phyloP scores from a whole-genome alignment of 805 yeast genomes.

The Hemisphaericaspora nanyangensis region DNA sequence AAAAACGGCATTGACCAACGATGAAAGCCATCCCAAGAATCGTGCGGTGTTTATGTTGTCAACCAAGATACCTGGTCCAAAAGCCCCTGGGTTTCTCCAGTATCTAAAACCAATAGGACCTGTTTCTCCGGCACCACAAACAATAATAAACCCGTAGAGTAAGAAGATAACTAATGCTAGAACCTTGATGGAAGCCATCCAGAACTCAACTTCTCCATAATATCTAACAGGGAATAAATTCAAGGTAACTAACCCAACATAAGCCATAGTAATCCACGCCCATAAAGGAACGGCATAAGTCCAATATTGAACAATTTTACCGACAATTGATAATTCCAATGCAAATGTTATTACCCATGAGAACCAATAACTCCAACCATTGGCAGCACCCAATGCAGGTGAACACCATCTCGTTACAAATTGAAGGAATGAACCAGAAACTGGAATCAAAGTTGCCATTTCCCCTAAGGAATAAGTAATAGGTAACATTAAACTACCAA shows the following conservation, averaged over 20 bases:
- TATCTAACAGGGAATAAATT: constrained; percentile 48
- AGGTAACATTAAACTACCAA: constrained; percentile 60
- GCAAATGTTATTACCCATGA: constrained; percentile 77
- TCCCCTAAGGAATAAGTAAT: constrained; percentile 75
- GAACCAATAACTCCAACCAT: constrained; percentile 73
- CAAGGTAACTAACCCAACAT: constrained; percentile 38
- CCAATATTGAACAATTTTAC: constrained; percentile 60
- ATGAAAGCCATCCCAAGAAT: constrained; percentile 59
- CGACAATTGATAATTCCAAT: constrained; percentile 66
- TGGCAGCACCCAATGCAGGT: constrained; percentile 70
- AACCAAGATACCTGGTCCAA: constrained; percentile 34
- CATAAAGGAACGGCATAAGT: constrained; percentile 51
- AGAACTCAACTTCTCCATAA: constrained; percentile 56
- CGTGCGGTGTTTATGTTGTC: constrained; percentile 42
- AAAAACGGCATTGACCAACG: constrained; percentile 62
- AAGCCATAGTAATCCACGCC: constrained; percentile 50
- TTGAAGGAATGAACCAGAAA: constrained; percentile 64
- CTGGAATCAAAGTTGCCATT: constrained; percentile 76
- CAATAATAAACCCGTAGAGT: constrained; percentile 57
- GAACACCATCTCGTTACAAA: constrained; percentile 65
- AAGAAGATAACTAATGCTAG: constrained; percentile 64
- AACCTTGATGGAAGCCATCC: constrained; percentile 63
- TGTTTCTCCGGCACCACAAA: constrained; percentile 75
- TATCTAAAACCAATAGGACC: constrained; percentile 71
- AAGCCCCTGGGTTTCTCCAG: constrained; percentile 71